Conservation (phyloP, 1,284 basidiomycete genomes). For the Sanghuangporus weigelae region DNA sequence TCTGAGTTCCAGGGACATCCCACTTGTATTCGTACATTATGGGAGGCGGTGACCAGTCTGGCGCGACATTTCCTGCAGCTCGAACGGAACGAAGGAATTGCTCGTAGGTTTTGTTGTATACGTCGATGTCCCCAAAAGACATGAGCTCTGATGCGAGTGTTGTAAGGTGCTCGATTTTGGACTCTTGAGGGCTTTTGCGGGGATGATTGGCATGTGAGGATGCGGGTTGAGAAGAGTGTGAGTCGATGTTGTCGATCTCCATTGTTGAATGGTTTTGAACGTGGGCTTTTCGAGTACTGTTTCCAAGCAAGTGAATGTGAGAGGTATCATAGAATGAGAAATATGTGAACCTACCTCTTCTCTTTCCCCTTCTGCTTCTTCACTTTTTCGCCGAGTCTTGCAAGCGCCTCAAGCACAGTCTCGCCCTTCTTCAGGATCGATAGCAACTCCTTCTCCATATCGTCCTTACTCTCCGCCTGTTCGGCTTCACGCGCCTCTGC, state of each 20-base stretch:
- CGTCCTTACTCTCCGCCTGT: slow-evolving; percentile 53
- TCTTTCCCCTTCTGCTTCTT: slow-evolving; percentile 52
- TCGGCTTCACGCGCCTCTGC: slow-evolving; percentile 70
- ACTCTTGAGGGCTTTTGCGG: slow-evolving; percentile 30
- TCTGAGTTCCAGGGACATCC: slow-evolving; percentile 48
- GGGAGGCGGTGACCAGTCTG: slow-evolving; percentile 71
- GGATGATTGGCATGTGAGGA: slow-evolving; percentile 16
- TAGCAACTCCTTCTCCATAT: slow-evolving; percentile 66
- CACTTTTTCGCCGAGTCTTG: slow-evolving; percentile 72
- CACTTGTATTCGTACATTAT: slow-evolving; percentile 76
- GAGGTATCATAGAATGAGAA: background rate
- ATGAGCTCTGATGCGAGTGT: slow-evolving; percentile 79
- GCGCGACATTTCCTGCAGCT: slow-evolving; percentile 59
- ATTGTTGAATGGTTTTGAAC: background rate
- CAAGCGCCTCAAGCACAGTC: slow-evolving; percentile 85
- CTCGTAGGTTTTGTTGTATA: slow-evolving; percentile 81
- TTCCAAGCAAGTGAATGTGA: background rate
- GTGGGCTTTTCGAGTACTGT: slow-evolving; percentile 23
- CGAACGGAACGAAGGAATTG: slow-evolving; percentile 73
- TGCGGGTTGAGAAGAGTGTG: slow-evolving; percentile 21
- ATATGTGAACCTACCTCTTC: slow-evolving; percentile 31
- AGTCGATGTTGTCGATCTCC: slow-evolving; percentile 11
- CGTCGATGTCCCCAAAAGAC: slow-evolving; percentile 76
- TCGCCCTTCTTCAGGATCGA: slow-evolving; percentile 82
- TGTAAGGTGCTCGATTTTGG: slow-evolving; percentile 73